Percentiles rank a stretch among this genome's conserved stretches.
Conservation (phyloP, 2,329 filamentous ascomycete genomes). For the Fusarium irregulare region DNA sequence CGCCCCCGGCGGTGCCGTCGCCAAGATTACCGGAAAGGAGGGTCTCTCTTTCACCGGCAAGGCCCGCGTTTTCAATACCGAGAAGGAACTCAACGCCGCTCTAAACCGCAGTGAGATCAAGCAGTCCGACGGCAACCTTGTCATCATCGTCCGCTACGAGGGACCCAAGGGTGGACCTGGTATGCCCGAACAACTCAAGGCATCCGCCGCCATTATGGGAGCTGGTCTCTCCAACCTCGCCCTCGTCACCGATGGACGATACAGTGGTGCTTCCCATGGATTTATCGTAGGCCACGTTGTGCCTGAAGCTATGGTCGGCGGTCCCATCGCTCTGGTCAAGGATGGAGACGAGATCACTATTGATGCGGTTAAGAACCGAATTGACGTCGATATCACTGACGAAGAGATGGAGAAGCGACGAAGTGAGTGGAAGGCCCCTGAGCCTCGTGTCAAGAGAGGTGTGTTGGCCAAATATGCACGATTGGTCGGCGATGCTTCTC, state of each 20-base stretch:
- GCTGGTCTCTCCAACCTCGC: conserved; percentile 88
- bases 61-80: conserved; percentile 88
- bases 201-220: conserved; percentile 91
- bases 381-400: conserved; percentile 73
- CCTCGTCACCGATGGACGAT: conserved; percentile 91
- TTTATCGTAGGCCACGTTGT: conserved; percentile 95
- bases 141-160: conserved; percentile 92
- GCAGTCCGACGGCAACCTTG: conserved; percentile 75
- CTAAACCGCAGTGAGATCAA: conserved; percentile 74
- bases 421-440: conserved; percentile 76
- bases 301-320: conserved; percentile 89
- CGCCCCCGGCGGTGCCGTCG: conserved; percentile 88
- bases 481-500: conserved; percentile 89
- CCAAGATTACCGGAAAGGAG: conserved; percentile 97
- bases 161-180: conserved; percentile 93
- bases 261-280: conserved; percentile 87
- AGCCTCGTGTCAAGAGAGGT: conserved; percentile 80
- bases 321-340: conserved; percentile 84
- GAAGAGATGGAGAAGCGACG: conserved; percentile 75
- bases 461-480: conserved; percentile 90
- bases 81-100: conserved; percentile 80
- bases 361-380: conserved; percentile 82
- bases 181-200: conserved; percentile 95
- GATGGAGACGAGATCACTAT: conserved; percentile 89
- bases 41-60: conserved; percentile 83